Evolutionary conservation across 352 stramenopile species (phyloP).

Genomic region (Phytophthora syringae): DNA sequence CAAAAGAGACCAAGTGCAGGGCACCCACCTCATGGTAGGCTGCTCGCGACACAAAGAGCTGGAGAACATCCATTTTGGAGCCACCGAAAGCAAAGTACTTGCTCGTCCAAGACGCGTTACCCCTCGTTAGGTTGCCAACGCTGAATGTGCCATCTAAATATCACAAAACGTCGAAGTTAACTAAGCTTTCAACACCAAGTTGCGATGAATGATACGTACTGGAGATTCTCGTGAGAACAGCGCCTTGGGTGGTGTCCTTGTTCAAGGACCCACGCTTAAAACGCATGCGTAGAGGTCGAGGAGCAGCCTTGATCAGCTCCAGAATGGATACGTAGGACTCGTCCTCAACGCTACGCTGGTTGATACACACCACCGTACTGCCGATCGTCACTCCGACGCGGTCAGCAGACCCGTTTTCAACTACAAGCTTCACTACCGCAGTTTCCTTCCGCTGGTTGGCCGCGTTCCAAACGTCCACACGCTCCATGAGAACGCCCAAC

Average conservation of each 20-base stretch:
- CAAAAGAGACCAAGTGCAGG: background rate
- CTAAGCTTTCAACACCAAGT: background rate
- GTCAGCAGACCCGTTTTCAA: conserved; percentile 80
- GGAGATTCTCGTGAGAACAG: conserved; percentile 80
- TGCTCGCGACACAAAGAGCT: conserved; percentile 84
- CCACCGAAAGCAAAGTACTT: conserved; percentile 88
- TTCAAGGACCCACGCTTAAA: conserved; percentile 70
- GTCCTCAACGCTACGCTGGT: conserved; percentile 55
- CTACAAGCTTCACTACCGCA: conserved; percentile 82
- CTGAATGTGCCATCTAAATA: conserved; percentile 81
- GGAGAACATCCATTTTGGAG: conserved; percentile 82
- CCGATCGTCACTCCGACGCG: conserved; percentile 67
- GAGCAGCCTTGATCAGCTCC: conserved; percentile 78
- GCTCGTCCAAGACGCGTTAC: conserved; percentile 75
- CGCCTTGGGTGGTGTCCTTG: conserved; percentile 77
- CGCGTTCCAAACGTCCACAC: conserved; percentile 68
- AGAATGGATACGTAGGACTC: conserved; percentile 73
- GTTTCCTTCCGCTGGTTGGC: conserved; percentile 67
- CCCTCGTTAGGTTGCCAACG: conserved; percentile 78
- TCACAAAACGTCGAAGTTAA: conserved; percentile 8
- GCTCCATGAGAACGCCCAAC: conserved; percentile 85
- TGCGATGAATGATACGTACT: conserved; percentile 43
- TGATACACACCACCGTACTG: conserved; percentile 81
- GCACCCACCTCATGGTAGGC: conserved; percentile 76
- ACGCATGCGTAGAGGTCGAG: conserved; percentile 75